Percentiles rank a stretch among this genome's conserved stretches.
phyloP scores from a whole-genome alignment of 2,329 filamentous ascomycete species.

The Penicillium sp. region DNA sequence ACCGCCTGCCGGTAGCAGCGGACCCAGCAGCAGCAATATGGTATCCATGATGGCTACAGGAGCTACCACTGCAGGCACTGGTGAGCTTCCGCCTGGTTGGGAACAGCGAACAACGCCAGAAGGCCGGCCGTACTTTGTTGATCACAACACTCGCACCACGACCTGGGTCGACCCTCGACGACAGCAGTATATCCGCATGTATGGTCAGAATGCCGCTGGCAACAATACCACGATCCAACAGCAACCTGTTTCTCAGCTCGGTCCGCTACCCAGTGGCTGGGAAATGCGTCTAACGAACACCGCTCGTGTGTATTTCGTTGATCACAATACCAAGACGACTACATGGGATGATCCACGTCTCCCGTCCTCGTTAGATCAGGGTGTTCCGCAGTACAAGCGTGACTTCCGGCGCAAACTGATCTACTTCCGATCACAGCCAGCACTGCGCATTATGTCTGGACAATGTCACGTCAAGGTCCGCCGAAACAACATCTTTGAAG shows the following conservation, averaged over 20 bases:
- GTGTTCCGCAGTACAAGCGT: constrained; percentile 98
- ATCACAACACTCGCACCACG: constrained; percentile 96
- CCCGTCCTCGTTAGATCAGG: constrained; percentile 95
- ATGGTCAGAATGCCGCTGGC: constrained; percentile 78
- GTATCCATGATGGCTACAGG: constrained; percentile 93
- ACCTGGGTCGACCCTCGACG: constrained; percentile 98
- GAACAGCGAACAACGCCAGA: constrained; percentile 96
- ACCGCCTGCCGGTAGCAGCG: constrained; percentile 51
- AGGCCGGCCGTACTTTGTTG: constrained; percentile 93
- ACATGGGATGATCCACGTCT: constrained; percentile 98
- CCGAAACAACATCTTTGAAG: constrained; percentile 96
- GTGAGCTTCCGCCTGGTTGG: constrained; percentile 94
- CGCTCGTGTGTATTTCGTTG: constrained; percentile 96
- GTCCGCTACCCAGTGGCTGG: constrained; percentile 94
- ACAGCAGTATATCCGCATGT: constrained; percentile 98
- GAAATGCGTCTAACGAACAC: constrained; percentile 99
- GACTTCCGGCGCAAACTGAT: constrained; percentile 98
- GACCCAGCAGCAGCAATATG: constrained; percentile 55
- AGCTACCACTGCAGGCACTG: constrained; percentile 89
- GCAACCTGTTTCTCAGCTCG: constrained; percentile 95
- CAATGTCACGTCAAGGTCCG: constrained; percentile 99
- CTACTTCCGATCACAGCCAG: constrained; percentile 98
- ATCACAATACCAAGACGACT: constrained; percentile 99
- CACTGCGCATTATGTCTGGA: constrained; percentile 90
- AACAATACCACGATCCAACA: constrained; percentile 89